These are phyloP conservation scores for Sporisorium iseilematis-ciliati DNA, from an alignment of 1,284 basidiomycete species.

Conservation along the genomic window DNA sequence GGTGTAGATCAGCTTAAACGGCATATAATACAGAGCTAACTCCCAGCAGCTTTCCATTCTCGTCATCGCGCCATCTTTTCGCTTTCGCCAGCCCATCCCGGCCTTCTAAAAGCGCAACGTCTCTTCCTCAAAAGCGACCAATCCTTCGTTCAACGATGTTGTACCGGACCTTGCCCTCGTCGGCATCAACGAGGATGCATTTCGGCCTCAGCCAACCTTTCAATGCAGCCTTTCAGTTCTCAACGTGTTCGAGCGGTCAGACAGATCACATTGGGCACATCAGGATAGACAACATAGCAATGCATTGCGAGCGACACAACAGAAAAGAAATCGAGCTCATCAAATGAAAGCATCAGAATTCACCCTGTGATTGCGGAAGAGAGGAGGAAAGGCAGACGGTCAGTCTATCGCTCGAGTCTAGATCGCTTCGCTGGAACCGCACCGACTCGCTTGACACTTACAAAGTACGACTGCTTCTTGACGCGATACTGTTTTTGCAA, in stretches of 20 bases:
- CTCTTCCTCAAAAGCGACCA: no score
- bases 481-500: slow-evolving; percentile 61
- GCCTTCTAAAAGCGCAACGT: no score
- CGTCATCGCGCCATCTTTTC: no score
- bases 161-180: no score
- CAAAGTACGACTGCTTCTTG: slow-evolving; percentile 64
- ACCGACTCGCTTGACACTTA: slow-evolving; percentile 31
- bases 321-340: not conserved
- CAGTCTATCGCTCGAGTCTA: not conserved
- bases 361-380: slow-evolving; percentile 2
- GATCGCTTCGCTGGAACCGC: not conserved
- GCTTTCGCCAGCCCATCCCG: no score
- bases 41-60: no score
- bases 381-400: not conserved
- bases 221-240: slow-evolving; percentile 3
- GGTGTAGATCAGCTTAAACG: no score
- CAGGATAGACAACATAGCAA: not conserved
- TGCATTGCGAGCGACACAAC: slow-evolving; percentile 5
- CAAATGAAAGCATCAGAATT: slow-evolving; percentile 13
- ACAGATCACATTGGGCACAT: not conserved
- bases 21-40: no score
- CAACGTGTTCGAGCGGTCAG: not conserved
- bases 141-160: not conserved
- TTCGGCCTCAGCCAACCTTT: not conserved
- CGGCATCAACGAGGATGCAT: no score